These are phyloP conservation scores for Centrapalus pauciflorus DNA, from an alignment of 129 eudicot genomes.

Conservation along the genomic window DNA sequence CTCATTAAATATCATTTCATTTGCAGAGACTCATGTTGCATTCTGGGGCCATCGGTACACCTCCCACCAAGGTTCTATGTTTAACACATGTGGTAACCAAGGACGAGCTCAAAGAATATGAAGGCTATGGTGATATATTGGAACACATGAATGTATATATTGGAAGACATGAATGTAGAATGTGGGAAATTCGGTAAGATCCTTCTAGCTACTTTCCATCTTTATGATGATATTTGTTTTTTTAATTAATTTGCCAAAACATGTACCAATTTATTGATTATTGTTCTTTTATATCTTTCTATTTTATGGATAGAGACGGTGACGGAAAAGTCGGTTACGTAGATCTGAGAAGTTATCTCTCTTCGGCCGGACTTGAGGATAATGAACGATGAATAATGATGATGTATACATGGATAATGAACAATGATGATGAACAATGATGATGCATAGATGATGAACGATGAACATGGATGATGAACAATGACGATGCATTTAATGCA, in stretches of 20 bases:
- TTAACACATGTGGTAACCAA: conserved; percentile 74
- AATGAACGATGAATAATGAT: no score
- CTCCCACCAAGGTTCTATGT: conserved; percentile 76
- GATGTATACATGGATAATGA: no score
- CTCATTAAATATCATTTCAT: background rate
- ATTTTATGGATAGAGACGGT: no score
- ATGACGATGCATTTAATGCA: no score
- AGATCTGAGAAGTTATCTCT: no score
- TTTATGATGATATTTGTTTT: background rate
- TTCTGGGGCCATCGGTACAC: conserved; percentile 39
- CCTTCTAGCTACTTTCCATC: background rate
- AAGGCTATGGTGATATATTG: conserved; percentile 74
- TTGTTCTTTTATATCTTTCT: conserved; percentile 33
- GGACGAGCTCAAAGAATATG: conserved; percentile 82
- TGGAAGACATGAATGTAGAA: no score
- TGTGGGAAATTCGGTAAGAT: conserved; percentile 81
- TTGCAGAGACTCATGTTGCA: conserved; percentile 80
- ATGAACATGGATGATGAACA: no score
- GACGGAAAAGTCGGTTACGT: no score
- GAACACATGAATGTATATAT: conserved; percentile 99
- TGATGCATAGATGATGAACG: no score
- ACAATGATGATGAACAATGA: no score
- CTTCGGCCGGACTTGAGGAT: no score
- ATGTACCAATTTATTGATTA: conserved; percentile 26
- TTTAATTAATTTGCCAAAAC: background rate